phyloP scores from a whole-genome alignment of 345 rosid species.

The Gossypium ekmanianum region DNA sequence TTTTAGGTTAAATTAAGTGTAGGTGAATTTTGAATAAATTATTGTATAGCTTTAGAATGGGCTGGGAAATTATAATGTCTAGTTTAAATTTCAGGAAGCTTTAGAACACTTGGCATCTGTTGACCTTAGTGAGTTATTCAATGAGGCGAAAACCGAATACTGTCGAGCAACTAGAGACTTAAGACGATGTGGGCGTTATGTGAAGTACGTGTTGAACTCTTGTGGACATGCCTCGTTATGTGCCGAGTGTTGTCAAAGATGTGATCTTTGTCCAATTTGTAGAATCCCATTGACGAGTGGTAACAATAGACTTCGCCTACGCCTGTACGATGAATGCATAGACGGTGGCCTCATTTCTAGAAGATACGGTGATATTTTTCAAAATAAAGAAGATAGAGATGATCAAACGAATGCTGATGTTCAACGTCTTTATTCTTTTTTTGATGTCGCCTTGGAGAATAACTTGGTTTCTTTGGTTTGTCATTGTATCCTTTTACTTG shows the following conservation, averaged over 20 bases:
- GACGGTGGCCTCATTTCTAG: slow-evolving; percentile 76
- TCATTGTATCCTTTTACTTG: slow-evolving; percentile 72
- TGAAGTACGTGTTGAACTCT: slow-evolving; percentile 54
- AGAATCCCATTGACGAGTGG: slow-evolving; percentile 46
- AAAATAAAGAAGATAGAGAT: slow-evolving; percentile 54
- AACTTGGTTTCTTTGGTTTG: slow-evolving; percentile 79
- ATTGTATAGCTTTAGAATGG: not conserved
- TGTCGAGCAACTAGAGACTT: slow-evolving; percentile 96
- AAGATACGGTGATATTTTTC: slow-evolving; percentile 50
- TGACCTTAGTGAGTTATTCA: slow-evolving; percentile 66
- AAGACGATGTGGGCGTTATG: slow-evolving; percentile 80
- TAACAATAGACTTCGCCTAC: slow-evolving; percentile 38
- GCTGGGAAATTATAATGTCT: not conserved
- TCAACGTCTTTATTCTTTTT: slow-evolving; percentile 78
- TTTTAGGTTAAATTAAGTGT: not conserved
- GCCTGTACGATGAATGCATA: slow-evolving; percentile 75
- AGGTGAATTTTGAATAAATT: not conserved
- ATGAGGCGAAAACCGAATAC: slow-evolving; percentile 77
- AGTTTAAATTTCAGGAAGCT: slow-evolving; percentile 64
- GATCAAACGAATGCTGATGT: slow-evolving; percentile 60
- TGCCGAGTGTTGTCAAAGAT: slow-evolving; percentile 71
- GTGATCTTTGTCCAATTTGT: slow-evolving; percentile 90
- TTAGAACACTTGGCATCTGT: slow-evolving; percentile 69
- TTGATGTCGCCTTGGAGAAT: slow-evolving; percentile 85
- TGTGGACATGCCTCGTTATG: slow-evolving; percentile 96